These are phyloP conservation scores for Pisolithus sp. DNA, from an alignment of 768 basidiomycete genomes.

Conservation along the genomic window DNA sequence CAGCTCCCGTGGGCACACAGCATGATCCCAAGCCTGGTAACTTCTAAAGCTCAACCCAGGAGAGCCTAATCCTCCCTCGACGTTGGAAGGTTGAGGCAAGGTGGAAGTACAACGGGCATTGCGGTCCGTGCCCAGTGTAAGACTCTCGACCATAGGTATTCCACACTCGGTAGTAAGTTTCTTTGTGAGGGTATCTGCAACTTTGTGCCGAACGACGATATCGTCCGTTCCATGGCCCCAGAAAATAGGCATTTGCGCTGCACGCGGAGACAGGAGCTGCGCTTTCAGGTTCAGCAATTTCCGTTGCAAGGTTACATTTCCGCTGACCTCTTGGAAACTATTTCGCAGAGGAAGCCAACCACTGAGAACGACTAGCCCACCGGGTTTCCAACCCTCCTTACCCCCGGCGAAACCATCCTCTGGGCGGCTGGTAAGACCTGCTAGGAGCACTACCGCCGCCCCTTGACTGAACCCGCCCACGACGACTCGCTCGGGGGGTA, in stretches of 20 bases:
- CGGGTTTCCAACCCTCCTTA: conserved; percentile 51
- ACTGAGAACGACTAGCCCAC: conserved; percentile 66
- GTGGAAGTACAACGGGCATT: background rate
- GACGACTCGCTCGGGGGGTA: conserved; percentile 64
- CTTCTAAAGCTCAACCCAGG: conserved; percentile 59
- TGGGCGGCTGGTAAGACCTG: conserved; percentile 42
- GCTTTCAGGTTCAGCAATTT: conserved; percentile 5
- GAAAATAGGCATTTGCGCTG: conserved; percentile 66
- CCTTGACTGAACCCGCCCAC: conserved; percentile 90
- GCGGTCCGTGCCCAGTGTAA: conserved; percentile 28
- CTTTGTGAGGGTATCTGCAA: conserved; percentile 49
- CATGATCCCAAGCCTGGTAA: conserved; percentile 66
- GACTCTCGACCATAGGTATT: conserved; percentile 34
- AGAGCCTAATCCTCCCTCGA: conserved; percentile 13
- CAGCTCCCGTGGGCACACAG: conserved; percentile 57
- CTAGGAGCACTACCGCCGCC: conserved; percentile 69
- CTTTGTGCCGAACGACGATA: conserved; percentile 56
- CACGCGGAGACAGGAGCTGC: conserved; percentile 58
- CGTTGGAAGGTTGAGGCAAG: conserved; percentile 12
- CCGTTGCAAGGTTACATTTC: background rate
- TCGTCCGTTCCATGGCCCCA: conserved; percentile 82
- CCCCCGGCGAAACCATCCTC: conserved; percentile 24
- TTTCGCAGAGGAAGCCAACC: conserved; percentile 69
- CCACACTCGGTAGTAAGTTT: conserved; percentile 51
- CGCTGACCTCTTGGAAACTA: conserved; percentile 60